phyloP scores from a whole-genome alignment of 345 rosid species.

The Excoecaria cochinchinensis region DNA sequence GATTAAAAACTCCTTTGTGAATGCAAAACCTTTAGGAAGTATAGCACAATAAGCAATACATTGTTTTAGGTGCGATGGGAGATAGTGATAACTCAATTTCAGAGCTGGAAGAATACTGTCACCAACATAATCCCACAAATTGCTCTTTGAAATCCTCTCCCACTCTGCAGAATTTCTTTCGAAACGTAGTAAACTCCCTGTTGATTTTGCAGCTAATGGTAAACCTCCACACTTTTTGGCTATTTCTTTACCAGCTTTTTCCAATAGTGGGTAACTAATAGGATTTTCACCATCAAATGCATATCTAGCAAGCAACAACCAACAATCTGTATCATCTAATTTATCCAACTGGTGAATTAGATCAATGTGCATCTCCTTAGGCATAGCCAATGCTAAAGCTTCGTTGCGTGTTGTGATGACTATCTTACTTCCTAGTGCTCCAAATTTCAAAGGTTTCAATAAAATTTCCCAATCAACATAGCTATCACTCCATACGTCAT shows the following conservation, averaged over 20 bases:
- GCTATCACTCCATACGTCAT: neutral
- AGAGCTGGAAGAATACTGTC: neutral
- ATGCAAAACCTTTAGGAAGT: neutral
- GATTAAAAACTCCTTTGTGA: neutral
- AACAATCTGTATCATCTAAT: neutral
- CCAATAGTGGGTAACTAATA: neutral
- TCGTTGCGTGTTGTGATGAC: neutral
- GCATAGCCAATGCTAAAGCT: neutral
- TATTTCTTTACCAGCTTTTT: neutral
- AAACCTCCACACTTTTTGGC: neutral
- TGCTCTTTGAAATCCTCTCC: neutral
- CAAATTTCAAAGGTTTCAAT: neutral
- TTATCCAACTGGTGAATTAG: neutral
- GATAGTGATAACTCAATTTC: neutral
- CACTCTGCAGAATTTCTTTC: neutral
- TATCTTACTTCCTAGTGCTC: neutral
- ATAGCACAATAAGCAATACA: neutral
- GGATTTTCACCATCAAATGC: neutral
- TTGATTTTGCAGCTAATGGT: neutral
- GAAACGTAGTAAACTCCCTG: neutral
- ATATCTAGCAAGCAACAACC: neutral
- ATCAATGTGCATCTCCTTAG: neutral
- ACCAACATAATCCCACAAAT: neutral
- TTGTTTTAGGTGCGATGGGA: neutral
- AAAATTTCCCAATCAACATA: neutral